Percentiles rank a stretch among this genome's conserved stretches.
Evolutionary conservation across 495 filamentous ascomycete genomes (phyloP).

Genomic region (Tuber aestivum): DNA sequence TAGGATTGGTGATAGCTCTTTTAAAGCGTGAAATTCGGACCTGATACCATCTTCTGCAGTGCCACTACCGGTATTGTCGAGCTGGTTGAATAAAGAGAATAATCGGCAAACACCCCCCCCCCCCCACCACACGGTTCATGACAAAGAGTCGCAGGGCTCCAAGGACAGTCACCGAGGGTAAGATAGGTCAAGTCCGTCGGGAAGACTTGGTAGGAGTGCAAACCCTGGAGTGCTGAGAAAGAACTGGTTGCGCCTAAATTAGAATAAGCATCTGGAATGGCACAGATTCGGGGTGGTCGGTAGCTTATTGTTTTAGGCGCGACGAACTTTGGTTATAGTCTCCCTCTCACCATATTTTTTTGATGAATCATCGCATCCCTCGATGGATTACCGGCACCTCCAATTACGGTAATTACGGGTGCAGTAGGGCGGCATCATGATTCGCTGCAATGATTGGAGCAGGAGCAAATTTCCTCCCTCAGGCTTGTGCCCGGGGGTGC

Average conservation of each 20-base stretch:
- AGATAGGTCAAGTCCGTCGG: neutral
- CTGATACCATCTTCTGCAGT: neutral
- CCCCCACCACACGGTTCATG: neutral
- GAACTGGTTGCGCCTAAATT: neutral
- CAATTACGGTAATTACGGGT: too few species aligned
- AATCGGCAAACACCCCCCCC: neutral
- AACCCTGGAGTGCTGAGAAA: neutral
- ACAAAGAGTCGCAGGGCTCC: neutral
- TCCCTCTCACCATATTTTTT: neutral
- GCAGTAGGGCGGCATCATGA: too few species aligned
- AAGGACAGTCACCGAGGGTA: neutral
- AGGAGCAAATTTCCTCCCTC: neutral
- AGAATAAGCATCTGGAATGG: neutral
- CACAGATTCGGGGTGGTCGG: neutral
- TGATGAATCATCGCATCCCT: neutral
- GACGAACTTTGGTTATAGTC: neutral
- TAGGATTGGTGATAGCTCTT: neutral
- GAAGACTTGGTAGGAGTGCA: neutral
- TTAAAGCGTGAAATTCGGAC: neutral
- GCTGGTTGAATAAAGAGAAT: neutral
- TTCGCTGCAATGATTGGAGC: neutral
- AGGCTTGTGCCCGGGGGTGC: neutral
- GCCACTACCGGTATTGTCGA: neutral
- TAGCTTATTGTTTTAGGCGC: constrained; percentile 2
- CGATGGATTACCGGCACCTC: neutral